A percentile compares a stretch with the other conserved stretches of the same genome.
phyloP scores from a whole-genome alignment of 805 yeast species.

The Metschnikowia drakensbergensis region DNA sequence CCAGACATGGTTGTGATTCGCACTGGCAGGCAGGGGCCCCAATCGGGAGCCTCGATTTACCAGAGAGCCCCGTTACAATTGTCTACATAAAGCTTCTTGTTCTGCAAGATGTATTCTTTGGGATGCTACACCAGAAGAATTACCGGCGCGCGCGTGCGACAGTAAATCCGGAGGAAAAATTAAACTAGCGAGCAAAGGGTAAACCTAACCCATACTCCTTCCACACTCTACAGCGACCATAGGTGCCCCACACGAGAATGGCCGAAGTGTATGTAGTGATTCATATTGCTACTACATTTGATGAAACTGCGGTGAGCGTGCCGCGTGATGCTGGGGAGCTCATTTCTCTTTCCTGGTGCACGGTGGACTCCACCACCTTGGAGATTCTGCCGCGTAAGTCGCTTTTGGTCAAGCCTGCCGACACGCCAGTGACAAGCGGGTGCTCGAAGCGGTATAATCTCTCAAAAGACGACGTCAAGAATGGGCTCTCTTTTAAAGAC shows the following conservation, averaged over 20 bases:
- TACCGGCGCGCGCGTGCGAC: slow-evolving; percentile 2
- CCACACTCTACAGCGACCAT: slow-evolving; percentile 1
- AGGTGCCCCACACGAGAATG: slow-evolving; percentile 24
- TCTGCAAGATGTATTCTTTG: neutral
- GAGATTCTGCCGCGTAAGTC: slow-evolving; percentile 41
- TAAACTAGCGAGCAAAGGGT: slow-evolving; percentile 3
- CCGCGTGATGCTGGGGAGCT: slow-evolving; percentile 67
- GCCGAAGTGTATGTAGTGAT: slow-evolving; percentile 58
- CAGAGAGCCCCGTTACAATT: too few relatives aligned
- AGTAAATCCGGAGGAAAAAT: slow-evolving; percentile 2
- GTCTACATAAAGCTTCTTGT: too few relatives aligned
- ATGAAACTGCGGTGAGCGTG: slow-evolving; percentile 55
- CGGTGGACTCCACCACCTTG: slow-evolving; percentile 53
- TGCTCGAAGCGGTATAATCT: slow-evolving; percentile 51
- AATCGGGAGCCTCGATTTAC: too few relatives aligned
- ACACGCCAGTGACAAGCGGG: slow-evolving; percentile 61
- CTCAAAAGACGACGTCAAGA: slow-evolving; percentile 58
- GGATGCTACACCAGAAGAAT: neutral
- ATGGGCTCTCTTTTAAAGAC: slow-evolving; percentile 57
- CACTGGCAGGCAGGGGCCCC: too few relatives aligned
- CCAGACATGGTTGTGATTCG: neutral
- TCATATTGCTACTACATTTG: slow-evolving; percentile 63
- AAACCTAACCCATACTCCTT: neutral
- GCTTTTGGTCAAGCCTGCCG: slow-evolving; percentile 54
- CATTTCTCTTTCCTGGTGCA: slow-evolving; percentile 63